Evolutionary conservation across 192 early-diverging fungal species (phyloP).

Genomic region (Diversispora eburnea): DNA sequence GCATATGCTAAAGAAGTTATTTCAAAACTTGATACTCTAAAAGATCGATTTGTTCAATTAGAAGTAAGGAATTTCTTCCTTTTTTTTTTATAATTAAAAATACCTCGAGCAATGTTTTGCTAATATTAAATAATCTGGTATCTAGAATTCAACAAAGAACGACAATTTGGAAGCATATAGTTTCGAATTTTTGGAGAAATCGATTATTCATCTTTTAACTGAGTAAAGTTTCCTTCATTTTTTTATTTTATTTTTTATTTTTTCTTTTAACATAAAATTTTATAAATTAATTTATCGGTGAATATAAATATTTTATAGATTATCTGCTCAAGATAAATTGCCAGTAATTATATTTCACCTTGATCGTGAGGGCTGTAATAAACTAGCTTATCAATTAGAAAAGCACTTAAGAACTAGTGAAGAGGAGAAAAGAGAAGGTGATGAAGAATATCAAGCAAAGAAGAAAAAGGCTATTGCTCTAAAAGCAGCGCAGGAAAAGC

Average conservation of each 20-base stretch:
- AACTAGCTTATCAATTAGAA: constrained; percentile 24
- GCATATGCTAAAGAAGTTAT: background rate
- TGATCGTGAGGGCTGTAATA: constrained; percentile 34
- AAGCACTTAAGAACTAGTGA: constrained; percentile 31
- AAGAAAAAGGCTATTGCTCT: constrained; percentile 31
- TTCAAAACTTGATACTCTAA: background rate
- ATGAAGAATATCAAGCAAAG: constrained; percentile 19
- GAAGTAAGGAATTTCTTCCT: too few relatives aligned
- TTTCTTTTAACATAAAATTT: too few relatives aligned
- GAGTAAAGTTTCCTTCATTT: constrained; percentile 18
- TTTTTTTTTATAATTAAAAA: too few relatives aligned
- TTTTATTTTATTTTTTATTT: too few relatives aligned
- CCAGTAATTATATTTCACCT: constrained; percentile 47
- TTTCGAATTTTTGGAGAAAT: background rate
- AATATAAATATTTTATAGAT: background rate
- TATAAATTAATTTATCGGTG: too few relatives aligned
- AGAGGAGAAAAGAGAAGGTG: constrained; percentile 30
- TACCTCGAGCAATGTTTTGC: too few relatives aligned
- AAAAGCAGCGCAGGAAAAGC: constrained; percentile 28
- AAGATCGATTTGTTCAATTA: too few relatives aligned
- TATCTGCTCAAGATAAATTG: constrained; percentile 37
- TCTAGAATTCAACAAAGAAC: constrained; percentile 19
- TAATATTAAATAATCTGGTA: constrained; percentile 31
- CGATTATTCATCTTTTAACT: constrained; percentile 20
- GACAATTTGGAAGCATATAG: constrained; percentile 29